These are phyloP conservation scores for Vicia sativa DNA, from an alignment of 306 rosid genomes.

Conservation along the genomic window DNA sequence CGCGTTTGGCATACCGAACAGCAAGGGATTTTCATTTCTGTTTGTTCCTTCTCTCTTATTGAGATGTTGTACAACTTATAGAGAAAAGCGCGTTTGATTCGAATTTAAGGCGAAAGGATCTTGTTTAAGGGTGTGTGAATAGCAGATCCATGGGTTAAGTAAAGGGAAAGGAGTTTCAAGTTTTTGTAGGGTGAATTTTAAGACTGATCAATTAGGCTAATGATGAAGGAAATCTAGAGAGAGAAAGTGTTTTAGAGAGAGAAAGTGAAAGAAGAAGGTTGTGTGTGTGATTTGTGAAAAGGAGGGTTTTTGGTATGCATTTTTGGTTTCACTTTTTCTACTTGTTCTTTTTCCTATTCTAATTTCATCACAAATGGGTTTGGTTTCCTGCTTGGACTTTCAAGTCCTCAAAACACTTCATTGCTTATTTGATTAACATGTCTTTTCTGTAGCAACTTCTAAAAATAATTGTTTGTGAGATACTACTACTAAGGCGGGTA, in stretches of 20 bases:
- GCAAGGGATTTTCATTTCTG: constrained; percentile 97
- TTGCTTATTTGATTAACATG: no score
- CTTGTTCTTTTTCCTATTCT: neutral
- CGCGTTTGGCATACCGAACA: constrained; percentile 97
- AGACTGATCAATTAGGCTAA: constrained; percentile 47
- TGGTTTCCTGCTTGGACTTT: no score
- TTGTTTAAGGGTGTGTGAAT: constrained; percentile 30
- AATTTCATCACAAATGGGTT: constrained; percentile 33
- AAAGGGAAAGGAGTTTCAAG: constrained; percentile 30
- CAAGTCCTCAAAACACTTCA: no score
- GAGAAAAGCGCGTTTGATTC: constrained; percentile 35
- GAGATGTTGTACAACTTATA: neutral
- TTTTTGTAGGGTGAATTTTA: constrained; percentile 16
- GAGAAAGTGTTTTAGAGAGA: constrained; percentile 46
- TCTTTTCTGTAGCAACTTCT: no score
- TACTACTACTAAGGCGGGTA: no score
- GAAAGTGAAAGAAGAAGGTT: constrained; percentile 8
- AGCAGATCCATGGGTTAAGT: constrained; percentile 61
- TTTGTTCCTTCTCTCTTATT: constrained; percentile 28
- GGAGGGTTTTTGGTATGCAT: constrained; percentile 20
- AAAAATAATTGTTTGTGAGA: no score
- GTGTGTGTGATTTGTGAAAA: constrained; percentile 16
- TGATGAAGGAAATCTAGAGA: constrained; percentile 48
- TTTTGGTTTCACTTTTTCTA: constrained; percentile 22
- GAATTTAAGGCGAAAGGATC: constrained; percentile 43